A percentile compares a stretch with the other conserved stretches of the same genome.
Evolutionary conservation across 176 grass and related monocot species (phyloP).

Genomic region (Musa troglodytarum): DNA sequence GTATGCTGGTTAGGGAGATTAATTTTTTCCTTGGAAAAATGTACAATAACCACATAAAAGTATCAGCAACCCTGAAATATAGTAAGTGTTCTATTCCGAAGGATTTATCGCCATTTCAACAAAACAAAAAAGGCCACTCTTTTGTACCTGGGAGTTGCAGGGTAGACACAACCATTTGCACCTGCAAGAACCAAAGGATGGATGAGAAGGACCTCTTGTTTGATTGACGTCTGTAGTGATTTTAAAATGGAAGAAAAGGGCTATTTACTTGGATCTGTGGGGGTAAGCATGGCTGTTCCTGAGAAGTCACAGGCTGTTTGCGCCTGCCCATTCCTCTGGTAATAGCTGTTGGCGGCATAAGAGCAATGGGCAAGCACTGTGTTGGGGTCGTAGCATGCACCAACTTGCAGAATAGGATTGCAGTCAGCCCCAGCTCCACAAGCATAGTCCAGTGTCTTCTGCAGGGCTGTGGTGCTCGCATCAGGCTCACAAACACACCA

Average conservation of each 20-base stretch:
- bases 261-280: constrained; percentile 67
- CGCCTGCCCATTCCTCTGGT: constrained; percentile 59
- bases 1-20: neutral
- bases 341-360: constrained; percentile 90
- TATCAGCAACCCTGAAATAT: too few relatives aligned
- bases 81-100: too few relatives aligned
- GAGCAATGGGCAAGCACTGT: constrained; percentile 75
- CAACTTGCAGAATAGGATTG: constrained; percentile 37
- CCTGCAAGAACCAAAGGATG: constrained; percentile 35
- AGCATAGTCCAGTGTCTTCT: constrained; percentile 94
- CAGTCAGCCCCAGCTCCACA: constrained; percentile 87
- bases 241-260: neutral
- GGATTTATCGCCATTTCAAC: neutral
- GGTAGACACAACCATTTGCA: constrained; percentile 59
- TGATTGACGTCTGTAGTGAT: neutral
- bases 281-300: constrained; percentile 48
- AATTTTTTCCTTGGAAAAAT: too few relatives aligned
- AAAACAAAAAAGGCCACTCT: neutral
- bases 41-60: too few relatives aligned
- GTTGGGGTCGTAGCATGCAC: constrained; percentile 72
- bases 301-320: constrained; percentile 76
- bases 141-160: constrained; percentile 56
- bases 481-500: constrained; percentile 89
- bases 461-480: constrained; percentile 32
- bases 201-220: constrained; percentile 8